A percentile compares a stretch with the other conserved stretches of the same genome.
phyloP scores from a whole-genome alignment of 495 filamentous ascomycete species.

The Penicillium canescens region DNA sequence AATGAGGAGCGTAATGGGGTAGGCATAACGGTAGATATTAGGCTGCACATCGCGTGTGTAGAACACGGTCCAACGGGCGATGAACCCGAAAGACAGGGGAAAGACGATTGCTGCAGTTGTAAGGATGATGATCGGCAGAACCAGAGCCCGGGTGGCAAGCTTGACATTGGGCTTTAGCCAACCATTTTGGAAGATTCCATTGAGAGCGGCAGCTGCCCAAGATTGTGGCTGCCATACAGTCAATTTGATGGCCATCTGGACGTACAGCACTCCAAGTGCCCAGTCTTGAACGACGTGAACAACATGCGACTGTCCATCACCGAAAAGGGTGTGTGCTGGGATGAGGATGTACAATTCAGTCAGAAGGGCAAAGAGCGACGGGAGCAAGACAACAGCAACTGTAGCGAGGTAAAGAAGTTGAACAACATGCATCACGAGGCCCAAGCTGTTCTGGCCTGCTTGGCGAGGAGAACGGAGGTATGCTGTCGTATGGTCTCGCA shows the following conservation, averaged over 20 bases:
- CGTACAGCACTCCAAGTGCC: constrained; percentile 90
- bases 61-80: constrained; percentile 45
- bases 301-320: constrained; percentile 58
- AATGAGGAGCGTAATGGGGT: constrained; percentile 58
- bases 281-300: constrained; percentile 91
- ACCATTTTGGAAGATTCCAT: constrained; percentile 72
- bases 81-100: constrained; percentile 54
- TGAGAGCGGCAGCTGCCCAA: constrained; percentile 70
- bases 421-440: constrained; percentile 18
- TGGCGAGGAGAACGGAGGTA: constrained; percentile 39
- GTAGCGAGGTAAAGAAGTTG: constrained; percentile 69
- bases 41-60: constrained; percentile 42
- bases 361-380: constrained; percentile 76
- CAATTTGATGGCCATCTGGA: constrained; percentile 77
- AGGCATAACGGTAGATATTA: constrained; percentile 70
- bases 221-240: constrained; percentile 64
- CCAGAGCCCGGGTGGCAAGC: constrained; percentile 78
- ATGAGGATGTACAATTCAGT: constrained; percentile 89
- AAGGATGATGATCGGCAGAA: constrained; percentile 67
- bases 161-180: constrained; percentile 78
- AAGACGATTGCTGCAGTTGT: constrained; percentile 57
- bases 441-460: constrained; percentile 12
- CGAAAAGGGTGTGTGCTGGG: constrained; percentile 81
- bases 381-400: constrained; percentile 73
- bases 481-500: constrained; percentile 32